These are phyloP conservation scores for Lactuca sativa DNA, from an alignment of 129 eudicot species.

Conservation along the genomic window DNA sequence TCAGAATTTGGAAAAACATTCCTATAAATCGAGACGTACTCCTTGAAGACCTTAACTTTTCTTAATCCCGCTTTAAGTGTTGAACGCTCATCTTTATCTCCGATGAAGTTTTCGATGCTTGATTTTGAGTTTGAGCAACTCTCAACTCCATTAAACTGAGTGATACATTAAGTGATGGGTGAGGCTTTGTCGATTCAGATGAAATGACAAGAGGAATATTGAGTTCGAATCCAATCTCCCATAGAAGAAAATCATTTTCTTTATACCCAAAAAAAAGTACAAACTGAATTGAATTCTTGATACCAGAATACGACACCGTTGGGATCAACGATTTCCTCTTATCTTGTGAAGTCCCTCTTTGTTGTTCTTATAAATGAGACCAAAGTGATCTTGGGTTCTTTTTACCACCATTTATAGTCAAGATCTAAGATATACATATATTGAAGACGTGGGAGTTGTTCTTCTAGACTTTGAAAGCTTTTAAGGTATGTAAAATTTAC, in stretches of 20 bases:
- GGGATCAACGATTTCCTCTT: conserved; percentile 17
- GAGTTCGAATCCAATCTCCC: conserved; percentile 80
- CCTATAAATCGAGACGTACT: conserved; percentile 65
- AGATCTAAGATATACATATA: not conserved
- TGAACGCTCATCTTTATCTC: conserved; percentile 86
- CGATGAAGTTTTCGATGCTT: conserved; percentile 46
- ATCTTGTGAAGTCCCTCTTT: conserved; percentile 58
- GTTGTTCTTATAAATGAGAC: conserved; percentile 67
- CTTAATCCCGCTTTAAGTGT: conserved; percentile 79
- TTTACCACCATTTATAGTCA: conserved; percentile 58
- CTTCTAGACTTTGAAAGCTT: not conserved
- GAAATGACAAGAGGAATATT: conserved; percentile 58
- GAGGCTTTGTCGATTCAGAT: conserved; percentile 43
- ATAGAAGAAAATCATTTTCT: conserved; percentile 77
- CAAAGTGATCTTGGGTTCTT: conserved; percentile 51
- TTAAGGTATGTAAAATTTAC: too few species aligned
- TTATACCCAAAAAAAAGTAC: conserved; percentile 60
- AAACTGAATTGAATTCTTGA: conserved; percentile 65
- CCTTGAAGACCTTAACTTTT: conserved; percentile 78
- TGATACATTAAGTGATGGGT: conserved; percentile 59
- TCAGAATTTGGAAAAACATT: too few species aligned
- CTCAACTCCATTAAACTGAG: conserved; percentile 60
- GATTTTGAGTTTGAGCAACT: conserved; percentile 55
- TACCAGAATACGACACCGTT: conserved; percentile 82
- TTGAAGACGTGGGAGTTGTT: conserved; percentile 13